Conservation (phyloP, 2,329 filamentous ascomycete species). For the Epichloe hybrida region DNA sequence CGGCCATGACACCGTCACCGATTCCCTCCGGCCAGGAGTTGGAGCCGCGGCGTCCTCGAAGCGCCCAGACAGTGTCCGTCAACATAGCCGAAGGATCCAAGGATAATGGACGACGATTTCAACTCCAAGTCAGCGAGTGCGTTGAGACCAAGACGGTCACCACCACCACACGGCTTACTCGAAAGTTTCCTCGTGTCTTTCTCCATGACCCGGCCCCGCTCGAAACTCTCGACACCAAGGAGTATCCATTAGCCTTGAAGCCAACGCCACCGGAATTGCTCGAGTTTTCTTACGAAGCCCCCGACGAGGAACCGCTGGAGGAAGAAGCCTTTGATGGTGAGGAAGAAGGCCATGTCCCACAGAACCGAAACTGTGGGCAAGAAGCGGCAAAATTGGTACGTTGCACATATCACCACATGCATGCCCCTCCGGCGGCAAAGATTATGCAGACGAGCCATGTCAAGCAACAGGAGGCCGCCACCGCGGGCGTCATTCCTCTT, state of each 20-base stretch:
- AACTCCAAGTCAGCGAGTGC: conserved; percentile 49
- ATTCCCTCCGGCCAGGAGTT: conserved; percentile 21
- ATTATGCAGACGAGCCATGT: not conserved
- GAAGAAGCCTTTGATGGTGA: conserved; percentile 15
- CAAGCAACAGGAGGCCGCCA: not conserved
- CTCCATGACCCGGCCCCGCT: conserved; percentile 61
- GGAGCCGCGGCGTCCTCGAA: conserved; percentile 21
- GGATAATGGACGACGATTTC: conserved; percentile 25
- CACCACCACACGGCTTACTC: conserved; percentile 82
- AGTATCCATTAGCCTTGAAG: conserved; percentile 75
- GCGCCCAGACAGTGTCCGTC: conserved; percentile 30
- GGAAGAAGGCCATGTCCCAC: conserved; percentile 9
- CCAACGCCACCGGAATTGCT: conserved; percentile 70
- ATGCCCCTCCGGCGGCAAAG: not conserved
- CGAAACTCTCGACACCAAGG: conserved; percentile 65
- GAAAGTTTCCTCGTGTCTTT: conserved; percentile 70
- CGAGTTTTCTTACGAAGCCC: conserved; percentile 58
- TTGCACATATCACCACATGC: not conserved
- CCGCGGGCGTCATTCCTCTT: not conserved
- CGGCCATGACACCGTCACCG: conserved; percentile 26
- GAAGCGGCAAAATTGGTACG: conserved; percentile 11
- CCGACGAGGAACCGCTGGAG: conserved; percentile 18
- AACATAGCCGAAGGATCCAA: conserved; percentile 30
- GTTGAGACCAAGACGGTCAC: conserved; percentile 64
- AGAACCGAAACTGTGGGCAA: not conserved